These are phyloP conservation scores for Pachysandra terminalis DNA, from an alignment of 164 flowering plant genomes.

Conservation along the genomic window DNA sequence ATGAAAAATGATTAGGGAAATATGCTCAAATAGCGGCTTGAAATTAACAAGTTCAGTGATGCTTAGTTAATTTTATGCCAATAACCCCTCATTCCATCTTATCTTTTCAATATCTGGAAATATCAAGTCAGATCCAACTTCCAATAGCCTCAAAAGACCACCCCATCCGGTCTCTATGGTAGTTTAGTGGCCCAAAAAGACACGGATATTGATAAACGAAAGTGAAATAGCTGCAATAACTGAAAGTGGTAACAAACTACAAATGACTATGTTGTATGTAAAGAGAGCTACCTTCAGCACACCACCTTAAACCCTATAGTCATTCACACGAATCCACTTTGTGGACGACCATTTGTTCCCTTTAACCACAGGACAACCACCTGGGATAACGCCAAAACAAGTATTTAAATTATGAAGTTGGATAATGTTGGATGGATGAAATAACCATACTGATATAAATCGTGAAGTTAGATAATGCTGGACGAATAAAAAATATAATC, in stretches of 20 bases:
- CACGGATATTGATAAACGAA: background rate
- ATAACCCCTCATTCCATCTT: background rate
- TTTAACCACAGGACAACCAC: slow-evolving; percentile 87
- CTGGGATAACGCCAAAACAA: slow-evolving; percentile 32
- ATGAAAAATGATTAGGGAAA: no score
- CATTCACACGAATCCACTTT: slow-evolving; percentile 83
- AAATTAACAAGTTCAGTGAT: no score
- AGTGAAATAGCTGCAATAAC: background rate
- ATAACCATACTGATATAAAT: background rate
- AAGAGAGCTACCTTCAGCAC: slow-evolving; percentile 9
- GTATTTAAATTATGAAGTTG: background rate
- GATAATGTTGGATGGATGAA: background rate
- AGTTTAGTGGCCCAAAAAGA: background rate
- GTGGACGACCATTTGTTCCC: slow-evolving; percentile 97
- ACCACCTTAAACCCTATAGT: slow-evolving; percentile 49
- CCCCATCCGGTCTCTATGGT: background rate
- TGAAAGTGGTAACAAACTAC: background rate
- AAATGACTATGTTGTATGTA: background rate
- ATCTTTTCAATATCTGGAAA: background rate
- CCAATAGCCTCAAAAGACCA: background rate
- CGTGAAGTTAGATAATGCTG: background rate
- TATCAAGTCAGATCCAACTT: background rate
- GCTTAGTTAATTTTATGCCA: background rate
- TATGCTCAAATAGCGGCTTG: no score
- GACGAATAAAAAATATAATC: no score